Evolutionary conservation across 176 grass and related monocot species (phyloP).

Genomic region (Miscanthus lutarioriparius): DNA sequence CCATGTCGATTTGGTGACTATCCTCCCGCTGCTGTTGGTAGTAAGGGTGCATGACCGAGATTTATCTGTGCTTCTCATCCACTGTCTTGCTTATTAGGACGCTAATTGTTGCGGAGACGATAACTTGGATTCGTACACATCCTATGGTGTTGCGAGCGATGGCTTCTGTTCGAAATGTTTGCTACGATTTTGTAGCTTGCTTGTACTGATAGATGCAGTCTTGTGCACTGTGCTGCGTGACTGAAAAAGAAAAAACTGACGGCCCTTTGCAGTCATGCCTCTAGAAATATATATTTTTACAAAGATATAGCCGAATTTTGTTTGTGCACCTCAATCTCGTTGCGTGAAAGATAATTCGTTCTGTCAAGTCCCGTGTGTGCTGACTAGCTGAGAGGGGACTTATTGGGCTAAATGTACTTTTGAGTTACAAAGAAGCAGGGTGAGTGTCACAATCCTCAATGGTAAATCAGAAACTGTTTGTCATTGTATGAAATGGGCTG

Average conservation of each 20-base stretch:
- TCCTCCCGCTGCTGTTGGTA: neutral
- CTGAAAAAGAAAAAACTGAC: neutral
- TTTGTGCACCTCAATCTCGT: neutral
- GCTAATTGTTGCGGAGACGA: neutral
- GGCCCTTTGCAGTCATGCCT: neutral
- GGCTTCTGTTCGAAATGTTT: neutral
- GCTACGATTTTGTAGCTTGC: neutral
- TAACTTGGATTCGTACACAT: neutral
- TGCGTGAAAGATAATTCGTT: neutral
- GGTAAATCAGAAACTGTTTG: neutral
- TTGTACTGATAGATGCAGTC: neutral
- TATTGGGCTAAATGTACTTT: neutral
- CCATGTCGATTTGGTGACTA: neutral
- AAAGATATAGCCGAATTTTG: neutral
- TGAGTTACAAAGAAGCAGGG: neutral
- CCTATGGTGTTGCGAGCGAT: neutral
- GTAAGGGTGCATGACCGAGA: neutral
- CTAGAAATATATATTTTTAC: neutral
- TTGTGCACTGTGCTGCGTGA: neutral
- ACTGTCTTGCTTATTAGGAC: neutral
- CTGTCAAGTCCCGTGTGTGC: no score
- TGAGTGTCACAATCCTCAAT: no score
- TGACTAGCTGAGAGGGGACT: neutral
- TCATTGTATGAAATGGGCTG: neutral
- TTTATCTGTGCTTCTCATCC: neutral